phyloP scores from a whole-genome alignment of 352 stramenopile genomes.

The Pythium myriotylum region DNA sequence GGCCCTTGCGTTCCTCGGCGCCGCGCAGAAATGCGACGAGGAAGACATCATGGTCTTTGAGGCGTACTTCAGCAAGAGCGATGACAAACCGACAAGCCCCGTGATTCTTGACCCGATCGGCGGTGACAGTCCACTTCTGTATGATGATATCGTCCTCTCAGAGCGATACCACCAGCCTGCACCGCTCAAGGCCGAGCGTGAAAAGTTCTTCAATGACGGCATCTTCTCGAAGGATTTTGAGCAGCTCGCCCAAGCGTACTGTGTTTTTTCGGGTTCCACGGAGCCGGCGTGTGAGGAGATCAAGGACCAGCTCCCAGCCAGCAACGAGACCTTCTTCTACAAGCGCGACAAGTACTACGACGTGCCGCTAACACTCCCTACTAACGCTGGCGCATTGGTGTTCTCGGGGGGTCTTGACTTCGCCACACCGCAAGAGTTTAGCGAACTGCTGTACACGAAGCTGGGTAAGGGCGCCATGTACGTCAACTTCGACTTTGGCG shows the following conservation, averaged over 20 bases:
- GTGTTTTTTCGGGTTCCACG: slow-evolving; percentile 15
- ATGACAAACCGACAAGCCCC: no score
- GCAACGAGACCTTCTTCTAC: slow-evolving; percentile 22
- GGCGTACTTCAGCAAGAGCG: background rate
- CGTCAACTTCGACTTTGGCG: slow-evolving; percentile 30
- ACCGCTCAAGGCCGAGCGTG: slow-evolving; percentile 2
- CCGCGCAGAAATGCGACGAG: background rate
- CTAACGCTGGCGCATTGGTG: slow-evolving; percentile 24
- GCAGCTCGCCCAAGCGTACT: slow-evolving; percentile 10
- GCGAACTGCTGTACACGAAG: slow-evolving; percentile 17
- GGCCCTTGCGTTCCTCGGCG: background rate
- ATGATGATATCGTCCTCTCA: slow-evolving; percentile 25
- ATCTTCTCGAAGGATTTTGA: slow-evolving; percentile 5
- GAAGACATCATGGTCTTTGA: background rate
- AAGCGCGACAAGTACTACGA: slow-evolving; percentile 25
- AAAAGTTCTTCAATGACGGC: slow-evolving; percentile 11
- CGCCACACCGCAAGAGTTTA: slow-evolving; percentile 25
- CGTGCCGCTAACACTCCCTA: slow-evolving; percentile 15
- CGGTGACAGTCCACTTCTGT: slow-evolving; percentile 11
- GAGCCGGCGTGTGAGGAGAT: slow-evolving; percentile 11
- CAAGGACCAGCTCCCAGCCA: background rate
- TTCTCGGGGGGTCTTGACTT: slow-evolving; percentile 31
- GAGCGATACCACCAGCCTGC: slow-evolving; percentile 18
- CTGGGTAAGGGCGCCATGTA: slow-evolving; percentile 18
- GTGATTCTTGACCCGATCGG: slow-evolving; percentile 4